Percentiles rank a stretch among this genome's conserved stretches.
These are phyloP conservation scores for Elsinoe necatrix DNA, from an alignment of 2,329 filamentous ascomycete genomes.

Conservation along the genomic window DNA sequence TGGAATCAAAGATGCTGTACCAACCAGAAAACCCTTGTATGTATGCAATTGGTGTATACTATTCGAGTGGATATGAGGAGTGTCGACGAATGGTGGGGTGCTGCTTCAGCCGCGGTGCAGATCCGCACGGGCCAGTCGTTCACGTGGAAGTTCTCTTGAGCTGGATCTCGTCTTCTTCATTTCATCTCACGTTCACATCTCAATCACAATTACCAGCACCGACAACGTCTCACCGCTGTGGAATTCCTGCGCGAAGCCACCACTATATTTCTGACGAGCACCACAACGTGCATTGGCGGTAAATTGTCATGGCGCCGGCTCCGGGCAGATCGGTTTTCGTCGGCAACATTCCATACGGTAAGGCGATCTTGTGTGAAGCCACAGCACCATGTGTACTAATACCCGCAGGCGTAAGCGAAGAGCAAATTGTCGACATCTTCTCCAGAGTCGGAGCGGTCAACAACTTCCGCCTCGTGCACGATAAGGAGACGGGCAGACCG, in stretches of 20 bases:
- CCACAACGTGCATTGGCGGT: no score
- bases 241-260: no score
- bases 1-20: neutral
- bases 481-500: slow-evolving; percentile 85
- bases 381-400: slow-evolving; percentile 12
- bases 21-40: neutral
- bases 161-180: slow-evolving; percentile 33
- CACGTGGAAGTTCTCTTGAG: slow-evolving; percentile 5
- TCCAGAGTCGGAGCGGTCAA: slow-evolving; percentile 81
- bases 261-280: no score
- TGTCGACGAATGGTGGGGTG: neutral
- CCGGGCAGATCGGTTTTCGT: slow-evolving; percentile 75
- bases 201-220: slow-evolving; percentile 8
- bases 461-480: slow-evolving; percentile 88
- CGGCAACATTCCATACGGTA: slow-evolving; percentile 77
- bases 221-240: neutral
- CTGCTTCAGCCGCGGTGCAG: slow-evolving; percentile 1
- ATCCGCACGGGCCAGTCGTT: slow-evolving; percentile 11
- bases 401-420: slow-evolving; percentile 82
- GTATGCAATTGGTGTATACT: no score
- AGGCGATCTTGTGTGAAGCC: slow-evolving; percentile 18
- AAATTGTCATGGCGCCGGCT: slow-evolving; percentile 26
- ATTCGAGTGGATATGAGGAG: neutral
- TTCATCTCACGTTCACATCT: slow-evolving; percentile 27
- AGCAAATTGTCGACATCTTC: slow-evolving; percentile 92